A percentile compares a stretch with the other conserved stretches of the same genome.
Conservation (phyloP, 768 basidiomycete species). For the Nidularia pulvinata region DNA sequence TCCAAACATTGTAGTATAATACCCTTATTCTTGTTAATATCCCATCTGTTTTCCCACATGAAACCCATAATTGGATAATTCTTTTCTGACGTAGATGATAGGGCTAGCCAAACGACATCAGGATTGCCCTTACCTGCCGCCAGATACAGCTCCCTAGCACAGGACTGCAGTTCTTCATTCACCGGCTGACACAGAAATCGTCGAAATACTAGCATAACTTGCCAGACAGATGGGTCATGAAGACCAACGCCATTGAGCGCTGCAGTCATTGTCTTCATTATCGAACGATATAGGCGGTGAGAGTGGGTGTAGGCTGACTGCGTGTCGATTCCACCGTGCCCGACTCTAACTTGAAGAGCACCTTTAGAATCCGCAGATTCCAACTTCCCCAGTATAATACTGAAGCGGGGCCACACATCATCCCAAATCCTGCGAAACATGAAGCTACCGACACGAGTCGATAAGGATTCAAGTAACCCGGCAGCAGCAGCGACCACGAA, state of each 20-base stretch:
- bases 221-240: constrained; percentile 77
- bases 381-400: constrained; percentile 54
- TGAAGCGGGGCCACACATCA: constrained; percentile 90
- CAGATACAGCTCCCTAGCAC: constrained; percentile 64
- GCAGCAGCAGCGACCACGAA: constrained; percentile 84
- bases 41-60: constrained; percentile 59
- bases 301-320: constrained; percentile 80
- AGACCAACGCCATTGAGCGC: constrained; percentile 67
- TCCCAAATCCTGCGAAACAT: constrained; percentile 89
- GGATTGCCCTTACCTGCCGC: constrained; percentile 61
- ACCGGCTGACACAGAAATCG: constrained; percentile 69
- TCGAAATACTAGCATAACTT: constrained; percentile 73
- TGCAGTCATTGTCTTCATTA: constrained; percentile 72
- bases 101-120: constrained; percentile 84
- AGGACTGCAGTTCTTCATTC: constrained; percentile 74
- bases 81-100: constrained; percentile 52
- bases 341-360: constrained; percentile 66
- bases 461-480: constrained; percentile 69
- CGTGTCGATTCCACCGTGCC: constrained; percentile 48
- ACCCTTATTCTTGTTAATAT: constrained; percentile 47
- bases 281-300: constrained; percentile 77
- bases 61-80: constrained; percentile 43
- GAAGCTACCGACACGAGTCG: constrained; percentile 73
- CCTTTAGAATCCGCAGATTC: constrained; percentile 63
- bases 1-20: constrained; percentile 23